Base-by-base conservation (phyloP, 139 green algal genomes). In the Asterochloris erici region DNA sequence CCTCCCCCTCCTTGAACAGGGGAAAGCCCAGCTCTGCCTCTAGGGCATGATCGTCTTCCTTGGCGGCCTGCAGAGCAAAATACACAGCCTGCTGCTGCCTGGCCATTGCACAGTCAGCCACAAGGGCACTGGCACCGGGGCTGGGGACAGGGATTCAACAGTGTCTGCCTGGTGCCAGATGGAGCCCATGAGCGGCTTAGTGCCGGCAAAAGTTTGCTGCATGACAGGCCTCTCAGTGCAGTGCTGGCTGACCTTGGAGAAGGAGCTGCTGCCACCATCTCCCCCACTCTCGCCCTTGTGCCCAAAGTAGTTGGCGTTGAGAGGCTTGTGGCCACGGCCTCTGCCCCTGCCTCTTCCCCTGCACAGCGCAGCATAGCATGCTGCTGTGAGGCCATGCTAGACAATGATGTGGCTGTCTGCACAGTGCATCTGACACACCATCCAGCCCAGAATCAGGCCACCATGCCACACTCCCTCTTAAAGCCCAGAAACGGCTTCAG, bases 1-100 rank as follows among this genome's bases (percentile, higher is more conserved):
- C 88, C 11, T 91, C 83, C 0, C 92, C 94, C 14, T 93, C 88
- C 2, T 82, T 94, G 85, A 95, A 95, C 54, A 93, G 82, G 14
- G 82, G 74, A 71, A 95, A 98, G 29, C 95, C 95, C 28, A 98
- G 84, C 24, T 77, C 60, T 12, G 81, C 89, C 78, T 98, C 94
- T 73, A 95, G 79, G 16, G 28, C 79, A 64, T 96, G 93, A 61
- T 95, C 86, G 0, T 89, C 85, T 10, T 90, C 82, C 62, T 85
- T 23, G 63, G 47, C 74, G 28, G 74, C 74, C 74, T 79, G 74
- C 26, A 24, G 63, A 79, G 68, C 68, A 19, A 17, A 10, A 12
- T 10, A 73, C 24, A 73, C 23, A 27, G 23, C 13, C 23, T 24
- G 24, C 24, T 19, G 12, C 27, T 78, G 74, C 27, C 60, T 16